A percentile compares a stretch with the other conserved stretches of the same genome.
phyloP scores from a whole-genome alignment of 148 eudicot genomes.

The Simmondsia chinensis region DNA sequence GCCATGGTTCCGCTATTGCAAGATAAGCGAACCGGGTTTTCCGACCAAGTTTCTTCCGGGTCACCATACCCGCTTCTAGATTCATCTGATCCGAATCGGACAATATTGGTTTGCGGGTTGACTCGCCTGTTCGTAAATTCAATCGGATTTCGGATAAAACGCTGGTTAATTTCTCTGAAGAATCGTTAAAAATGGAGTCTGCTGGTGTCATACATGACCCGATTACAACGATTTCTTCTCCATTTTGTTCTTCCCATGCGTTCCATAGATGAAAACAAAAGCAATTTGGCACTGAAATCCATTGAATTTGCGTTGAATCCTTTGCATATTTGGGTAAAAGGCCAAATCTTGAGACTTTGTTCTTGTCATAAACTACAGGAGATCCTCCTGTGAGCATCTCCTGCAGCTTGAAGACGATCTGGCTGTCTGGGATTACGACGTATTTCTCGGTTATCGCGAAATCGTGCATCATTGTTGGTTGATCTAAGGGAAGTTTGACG shows the following conservation, averaged over 20 bases:
- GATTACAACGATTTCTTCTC: constrained; percentile 70
- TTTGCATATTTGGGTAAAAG: constrained; percentile 44
- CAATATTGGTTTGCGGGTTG: constrained; percentile 37
- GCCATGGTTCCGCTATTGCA: constrained; percentile 94
- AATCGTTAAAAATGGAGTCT: constrained; percentile 78
- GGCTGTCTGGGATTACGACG: constrained; percentile 66
- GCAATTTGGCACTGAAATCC: constrained; percentile 76
- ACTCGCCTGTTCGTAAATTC: constrained; percentile 54
- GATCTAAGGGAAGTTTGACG: constrained; percentile 43
- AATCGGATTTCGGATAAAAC: constrained; percentile 68
- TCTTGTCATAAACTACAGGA: constrained; percentile 60
- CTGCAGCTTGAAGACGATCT: constrained; percentile 69
- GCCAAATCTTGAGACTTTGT: constrained; percentile 52
- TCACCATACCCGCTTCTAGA: constrained; percentile 88
- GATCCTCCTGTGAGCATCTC: constrained; percentile 85
- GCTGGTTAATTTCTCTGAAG: constrained; percentile 41
- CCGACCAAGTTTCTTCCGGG: constrained; percentile 53
- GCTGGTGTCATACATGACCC: constrained; percentile 95
- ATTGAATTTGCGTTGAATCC: constrained; percentile 31
- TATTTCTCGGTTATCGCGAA: constrained; percentile 69
- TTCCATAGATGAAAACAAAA: constrained; percentile 94
- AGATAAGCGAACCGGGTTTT: constrained; percentile 61
- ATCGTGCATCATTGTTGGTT: constrained; percentile 83
- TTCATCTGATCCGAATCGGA: constrained; percentile 38
- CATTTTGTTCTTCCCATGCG: constrained; percentile 79